Percentiles rank a stretch among this genome's conserved stretches.
These are phyloP conservation scores for Magnusiomyces tetraspermus DNA, from an alignment of 1,139 yeast genomes.

Conservation along the genomic window DNA sequence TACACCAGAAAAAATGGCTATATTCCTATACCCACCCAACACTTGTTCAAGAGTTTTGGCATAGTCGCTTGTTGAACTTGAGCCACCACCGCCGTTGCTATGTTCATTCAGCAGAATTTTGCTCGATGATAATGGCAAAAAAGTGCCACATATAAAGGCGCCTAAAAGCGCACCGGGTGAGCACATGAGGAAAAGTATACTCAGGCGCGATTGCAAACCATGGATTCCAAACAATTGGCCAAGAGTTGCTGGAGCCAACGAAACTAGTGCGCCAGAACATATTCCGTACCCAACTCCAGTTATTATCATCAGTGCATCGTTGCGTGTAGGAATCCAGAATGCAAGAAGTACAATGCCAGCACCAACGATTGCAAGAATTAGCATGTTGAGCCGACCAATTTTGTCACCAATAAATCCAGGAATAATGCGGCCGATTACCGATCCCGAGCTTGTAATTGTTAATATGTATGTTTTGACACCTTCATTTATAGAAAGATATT, in stretches of 20 bases:
- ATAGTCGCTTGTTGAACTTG: too few species aligned
- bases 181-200: constrained; percentile 48
- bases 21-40: constrained; percentile 13
- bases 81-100: too few species aligned
- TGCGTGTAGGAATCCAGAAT: constrained; percentile 25
- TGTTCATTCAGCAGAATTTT: too few species aligned
- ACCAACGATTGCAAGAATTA: constrained; percentile 23
- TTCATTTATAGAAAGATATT: constrained; percentile 11
- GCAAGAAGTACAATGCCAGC: constrained; percentile 23
- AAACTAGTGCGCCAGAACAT: constrained; percentile 31
- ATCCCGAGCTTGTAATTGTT: constrained; percentile 42
- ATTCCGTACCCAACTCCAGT: background rate
- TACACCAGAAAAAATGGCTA: constrained; percentile 20
- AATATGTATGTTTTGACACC: constrained; percentile 27
- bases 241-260: constrained; percentile 34
- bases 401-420: constrained; percentile 42
- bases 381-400: constrained; percentile 39
- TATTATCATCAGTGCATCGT: constrained; percentile 9
- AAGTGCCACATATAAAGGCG: constrained; percentile 42
- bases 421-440: constrained; percentile 42
- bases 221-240: constrained; percentile 44
- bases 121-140: too few species aligned
- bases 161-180: constrained; percentile 42
- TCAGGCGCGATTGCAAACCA: constrained; percentile 39
- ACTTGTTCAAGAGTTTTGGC: background rate